Evolutionary conservation across 2,329 filamentous ascomycete genomes (phyloP).

Genomic region (Leptodontidium sp.): DNA sequence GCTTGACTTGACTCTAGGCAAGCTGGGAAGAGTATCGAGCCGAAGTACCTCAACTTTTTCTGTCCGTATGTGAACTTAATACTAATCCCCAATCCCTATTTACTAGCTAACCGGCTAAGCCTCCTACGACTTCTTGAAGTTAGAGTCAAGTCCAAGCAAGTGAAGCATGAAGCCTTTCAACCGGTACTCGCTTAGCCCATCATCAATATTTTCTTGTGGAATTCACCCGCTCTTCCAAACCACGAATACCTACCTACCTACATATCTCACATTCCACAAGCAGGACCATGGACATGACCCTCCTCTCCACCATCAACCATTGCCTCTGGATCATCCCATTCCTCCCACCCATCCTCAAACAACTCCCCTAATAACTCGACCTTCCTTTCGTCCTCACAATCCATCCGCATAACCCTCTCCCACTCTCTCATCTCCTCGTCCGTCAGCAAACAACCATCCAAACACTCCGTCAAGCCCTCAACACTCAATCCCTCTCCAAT

Average conservation of each 20-base stretch:
- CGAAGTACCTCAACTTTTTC: too few relatives aligned
- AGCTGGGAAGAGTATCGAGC: too few relatives aligned
- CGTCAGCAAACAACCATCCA: conserved; percentile 20
- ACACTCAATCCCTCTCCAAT: conserved; percentile 14
- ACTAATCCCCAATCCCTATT: too few relatives aligned
- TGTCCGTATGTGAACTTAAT: too few relatives aligned
- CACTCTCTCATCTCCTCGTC: conserved; percentile 15
- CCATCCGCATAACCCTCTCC: conserved; percentile 17
- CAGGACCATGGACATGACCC: conserved; percentile 6
- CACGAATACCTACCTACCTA: neutral
- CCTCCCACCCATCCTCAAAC: conserved; percentile 19
- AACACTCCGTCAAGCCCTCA: neutral
- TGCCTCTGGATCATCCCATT: conserved; percentile 12
- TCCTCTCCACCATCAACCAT: conserved; percentile 4
- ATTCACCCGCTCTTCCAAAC: neutral
- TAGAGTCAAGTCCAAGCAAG: too few relatives aligned
- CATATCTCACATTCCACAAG: neutral
- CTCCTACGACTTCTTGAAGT: too few relatives aligned
- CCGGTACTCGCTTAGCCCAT: neutral
- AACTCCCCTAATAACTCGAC: neutral
- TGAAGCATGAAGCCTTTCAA: too few relatives aligned
- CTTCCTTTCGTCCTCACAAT: conserved; percentile 6
- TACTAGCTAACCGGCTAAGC: too few relatives aligned
- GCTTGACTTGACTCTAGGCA: too few relatives aligned
- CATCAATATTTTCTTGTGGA: neutral